A percentile compares a stretch with the other conserved stretches of the same genome.
These are phyloP conservation scores for Thamnidium elegans DNA, from an alignment of 192 early-diverging fungal genomes.

Conservation along the genomic window DNA sequence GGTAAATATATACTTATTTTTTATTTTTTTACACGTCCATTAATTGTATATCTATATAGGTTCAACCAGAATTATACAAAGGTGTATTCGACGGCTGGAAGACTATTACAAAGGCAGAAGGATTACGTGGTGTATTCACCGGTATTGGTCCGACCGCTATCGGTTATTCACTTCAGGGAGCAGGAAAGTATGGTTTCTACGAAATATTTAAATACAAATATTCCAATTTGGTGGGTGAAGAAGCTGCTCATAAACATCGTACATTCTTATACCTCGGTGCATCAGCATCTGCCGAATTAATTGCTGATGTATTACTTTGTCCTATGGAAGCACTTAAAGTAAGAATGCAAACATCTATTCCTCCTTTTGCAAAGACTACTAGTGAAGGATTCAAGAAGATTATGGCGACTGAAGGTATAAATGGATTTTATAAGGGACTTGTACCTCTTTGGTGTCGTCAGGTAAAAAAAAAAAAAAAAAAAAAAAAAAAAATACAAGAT, in stretches of 20 bases:
- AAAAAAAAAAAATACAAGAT: too few species aligned
- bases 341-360: conserved; percentile 78
- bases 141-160: conserved; percentile 76
- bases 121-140: conserved; percentile 69
- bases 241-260: conserved; percentile 74
- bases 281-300: conserved; percentile 75
- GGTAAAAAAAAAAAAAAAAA: conserved; percentile 29
- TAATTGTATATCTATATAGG: neutral
- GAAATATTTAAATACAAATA: conserved; percentile 86
- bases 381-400: conserved; percentile 63
- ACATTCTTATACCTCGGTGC: conserved; percentile 66
- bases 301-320: conserved; percentile 82
- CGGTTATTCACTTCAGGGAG: conserved; percentile 84
- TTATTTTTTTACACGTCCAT: too few species aligned
- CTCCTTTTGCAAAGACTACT: conserved; percentile 70
- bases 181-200: conserved; percentile 89
- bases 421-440: conserved; percentile 72
- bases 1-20: conserved; percentile 11
- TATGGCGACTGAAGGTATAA: conserved; percentile 55
- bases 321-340: conserved; percentile 86
- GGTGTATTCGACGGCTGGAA: conserved; percentile 38
- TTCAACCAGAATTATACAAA: conserved; percentile 32
- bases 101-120: conserved; percentile 48
- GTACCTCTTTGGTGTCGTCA: conserved; percentile 78
- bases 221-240: conserved; percentile 56